These are phyloP conservation scores for Trametes villosa DNA, from an alignment of 768 basidiomycete species.

Conservation along the genomic window DNA sequence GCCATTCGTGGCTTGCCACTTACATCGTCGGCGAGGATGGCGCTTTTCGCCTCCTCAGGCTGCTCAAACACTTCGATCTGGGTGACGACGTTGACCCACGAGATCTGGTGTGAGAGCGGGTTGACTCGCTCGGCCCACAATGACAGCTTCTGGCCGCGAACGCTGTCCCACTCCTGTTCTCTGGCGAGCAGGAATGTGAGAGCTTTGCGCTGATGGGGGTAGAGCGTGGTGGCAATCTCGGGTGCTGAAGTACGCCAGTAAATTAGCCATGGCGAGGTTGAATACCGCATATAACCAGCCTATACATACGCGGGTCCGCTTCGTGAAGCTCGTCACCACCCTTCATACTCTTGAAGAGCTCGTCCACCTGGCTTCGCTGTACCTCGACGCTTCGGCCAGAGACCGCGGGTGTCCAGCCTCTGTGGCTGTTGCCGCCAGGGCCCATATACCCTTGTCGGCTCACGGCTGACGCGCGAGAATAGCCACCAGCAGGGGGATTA, in stretches of 20 bases:
- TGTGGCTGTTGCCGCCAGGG: constrained; percentile 40
- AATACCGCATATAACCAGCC: background rate
- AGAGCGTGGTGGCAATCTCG: constrained; percentile 83
- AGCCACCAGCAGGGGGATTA: constrained; percentile 72
- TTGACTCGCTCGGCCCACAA: constrained; percentile 69
- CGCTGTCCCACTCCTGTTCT: constrained; percentile 62
- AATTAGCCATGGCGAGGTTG: background rate
- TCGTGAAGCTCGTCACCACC: constrained; percentile 86
- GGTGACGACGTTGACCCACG: constrained; percentile 87
- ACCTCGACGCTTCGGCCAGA: constrained; percentile 85
- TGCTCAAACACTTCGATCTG: constrained; percentile 69
- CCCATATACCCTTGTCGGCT: constrained; percentile 45
- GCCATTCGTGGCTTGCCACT: constrained; percentile 36
- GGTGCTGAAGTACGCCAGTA: constrained; percentile 43
- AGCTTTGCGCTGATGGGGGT: constrained; percentile 98
- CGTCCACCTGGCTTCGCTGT: constrained; percentile 91
- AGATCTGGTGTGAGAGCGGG: constrained; percentile 47
- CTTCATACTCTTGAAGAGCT: constrained; percentile 87
- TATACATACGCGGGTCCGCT: constrained; percentile 79
- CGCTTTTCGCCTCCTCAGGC: constrained; percentile 79
- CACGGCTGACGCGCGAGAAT: constrained; percentile 34
- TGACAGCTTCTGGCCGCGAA: constrained; percentile 67
- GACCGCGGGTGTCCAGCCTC: constrained; percentile 61
- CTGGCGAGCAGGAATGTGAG: constrained; percentile 93
- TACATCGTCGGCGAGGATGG: constrained; percentile 97